These are phyloP conservation scores for Drechslerella stenobrocha DNA, from an alignment of 2,329 filamentous ascomycete genomes.

Conservation along the genomic window DNA sequence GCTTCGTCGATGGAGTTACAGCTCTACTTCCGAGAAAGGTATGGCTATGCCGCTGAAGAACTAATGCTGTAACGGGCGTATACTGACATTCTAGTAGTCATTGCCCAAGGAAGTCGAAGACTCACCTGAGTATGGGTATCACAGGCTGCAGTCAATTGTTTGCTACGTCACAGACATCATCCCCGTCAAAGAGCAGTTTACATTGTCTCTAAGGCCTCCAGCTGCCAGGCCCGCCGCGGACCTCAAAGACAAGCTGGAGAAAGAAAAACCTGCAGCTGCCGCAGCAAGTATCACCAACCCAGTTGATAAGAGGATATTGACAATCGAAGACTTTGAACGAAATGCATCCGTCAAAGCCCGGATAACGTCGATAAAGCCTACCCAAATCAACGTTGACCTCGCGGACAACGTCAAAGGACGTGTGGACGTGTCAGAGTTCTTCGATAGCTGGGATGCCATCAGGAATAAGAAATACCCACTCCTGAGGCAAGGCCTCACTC, in stretches of 20 bases:
- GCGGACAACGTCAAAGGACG: conserved; percentile 89
- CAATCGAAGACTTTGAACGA: conserved; percentile 71
- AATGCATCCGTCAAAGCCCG: conserved; percentile 75
- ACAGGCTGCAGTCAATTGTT: conserved; percentile 73
- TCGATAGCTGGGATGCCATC: conserved; percentile 85
- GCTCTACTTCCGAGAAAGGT: conserved; percentile 68
- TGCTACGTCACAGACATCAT: conserved; percentile 75
- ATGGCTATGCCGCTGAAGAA: not conserved
- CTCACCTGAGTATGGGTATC: conserved; percentile 75
- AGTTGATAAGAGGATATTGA: conserved; percentile 67
- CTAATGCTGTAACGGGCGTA: too few relatives aligned
- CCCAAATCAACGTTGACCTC: conserved; percentile 87
- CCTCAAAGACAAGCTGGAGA: conserved; percentile 56
- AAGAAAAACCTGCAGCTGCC: conserved; percentile 54
- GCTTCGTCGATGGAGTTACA: conserved; percentile 76
- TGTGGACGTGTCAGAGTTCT: conserved; percentile 86
- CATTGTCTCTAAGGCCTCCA: conserved; percentile 63
- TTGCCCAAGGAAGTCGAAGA: conserved; percentile 70
- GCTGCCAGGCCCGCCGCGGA: conserved; percentile 59
- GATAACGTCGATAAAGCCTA: conserved; percentile 82
- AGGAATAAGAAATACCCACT: conserved; percentile 78
- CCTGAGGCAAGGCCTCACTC: conserved; percentile 62
- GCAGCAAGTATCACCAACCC: conserved; percentile 62
- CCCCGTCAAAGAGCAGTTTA: conserved; percentile 69
- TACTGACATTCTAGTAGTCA: conserved; percentile 64